A percentile compares a stretch with the other conserved stretches of the same genome.
Evolutionary conservation across 345 rosid species (phyloP).

Genomic region (Jatropha curcas): DNA sequence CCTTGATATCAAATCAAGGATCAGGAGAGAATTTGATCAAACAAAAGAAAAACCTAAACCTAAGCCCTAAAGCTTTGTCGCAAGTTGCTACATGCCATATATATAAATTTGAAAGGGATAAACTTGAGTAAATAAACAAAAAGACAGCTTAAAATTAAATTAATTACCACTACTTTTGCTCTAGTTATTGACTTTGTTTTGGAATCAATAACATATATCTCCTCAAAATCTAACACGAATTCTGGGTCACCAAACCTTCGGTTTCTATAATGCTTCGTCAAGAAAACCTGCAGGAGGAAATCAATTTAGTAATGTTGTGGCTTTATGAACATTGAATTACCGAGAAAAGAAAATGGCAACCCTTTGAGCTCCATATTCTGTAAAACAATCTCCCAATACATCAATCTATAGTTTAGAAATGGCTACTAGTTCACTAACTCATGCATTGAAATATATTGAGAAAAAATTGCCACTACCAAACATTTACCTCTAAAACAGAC

Average conservation of each 20-base stretch:
- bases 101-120: not conserved
- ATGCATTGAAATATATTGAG: not conserved
- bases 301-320: not conserved
- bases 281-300: constrained; percentile 60
- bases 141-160: constrained; percentile 1
- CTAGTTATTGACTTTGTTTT: constrained; percentile 87
- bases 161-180: constrained; percentile 81
- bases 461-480: not conserved
- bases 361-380: not conserved
- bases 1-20: too few species aligned
- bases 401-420: not conserved
- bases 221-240: constrained; percentile 90
- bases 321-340: not conserved
- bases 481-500: not conserved
- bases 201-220: constrained; percentile 86
- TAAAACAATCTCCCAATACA: not conserved
- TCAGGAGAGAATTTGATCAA: too few species aligned
- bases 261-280: constrained; percentile 83
- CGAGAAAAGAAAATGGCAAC: not conserved
- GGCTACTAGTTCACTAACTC: not conserved
- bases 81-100: not conserved
- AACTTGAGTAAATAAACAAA: not conserved
- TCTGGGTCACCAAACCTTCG: constrained; percentile 76
- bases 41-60: not conserved
- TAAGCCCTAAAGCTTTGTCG: not conserved